Evolutionary conservation across 768 basidiomycete species (phyloP).

Genomic region (Panaeolus cyanescens): DNA sequence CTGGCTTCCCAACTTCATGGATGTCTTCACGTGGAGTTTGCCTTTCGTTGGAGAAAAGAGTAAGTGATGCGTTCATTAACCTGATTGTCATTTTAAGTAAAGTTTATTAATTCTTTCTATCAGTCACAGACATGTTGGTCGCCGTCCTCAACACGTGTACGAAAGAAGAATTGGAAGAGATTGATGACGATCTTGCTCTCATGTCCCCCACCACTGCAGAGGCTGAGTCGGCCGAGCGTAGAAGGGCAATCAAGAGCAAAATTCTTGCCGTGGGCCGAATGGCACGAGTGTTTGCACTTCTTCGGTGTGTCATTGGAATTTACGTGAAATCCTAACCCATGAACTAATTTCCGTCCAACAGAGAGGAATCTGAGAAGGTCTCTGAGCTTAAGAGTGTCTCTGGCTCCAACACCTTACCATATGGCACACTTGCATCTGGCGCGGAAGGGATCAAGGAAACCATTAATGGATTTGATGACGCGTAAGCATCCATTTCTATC

Average conservation of each 20-base stretch:
- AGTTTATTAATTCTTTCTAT: neutral
- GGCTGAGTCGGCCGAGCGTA: slow-evolving; percentile 65
- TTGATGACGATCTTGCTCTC: slow-evolving; percentile 54
- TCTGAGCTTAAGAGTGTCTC: slow-evolving; percentile 94
- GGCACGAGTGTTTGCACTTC: slow-evolving; percentile 92
- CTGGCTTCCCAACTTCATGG: slow-evolving; percentile 99
- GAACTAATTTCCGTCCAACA: slow-evolving; percentile 26
- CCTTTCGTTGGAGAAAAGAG: slow-evolving; percentile 99
- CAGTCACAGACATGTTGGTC: slow-evolving; percentile 98
- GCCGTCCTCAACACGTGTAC: slow-evolving; percentile 95
- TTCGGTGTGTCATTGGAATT: slow-evolving; percentile 62
- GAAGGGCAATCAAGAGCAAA: slow-evolving; percentile 96
- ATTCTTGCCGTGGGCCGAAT: slow-evolving; percentile 97
- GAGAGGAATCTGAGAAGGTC: slow-evolving; percentile 97
- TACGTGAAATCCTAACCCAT: neutral
- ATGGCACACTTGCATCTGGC: slow-evolving; percentile 82
- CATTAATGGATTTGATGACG: slow-evolving; percentile 92
- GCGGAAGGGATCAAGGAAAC: slow-evolving; percentile 95
- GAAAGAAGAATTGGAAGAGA: slow-evolving; percentile 94
- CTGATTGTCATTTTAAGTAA: neutral
- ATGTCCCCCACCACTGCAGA: slow-evolving; percentile 43
- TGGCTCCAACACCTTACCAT: slow-evolving; percentile 77
- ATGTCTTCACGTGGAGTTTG: slow-evolving; percentile 98
- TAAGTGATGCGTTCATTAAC: slow-evolving; percentile 33
- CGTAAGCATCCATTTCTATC: slow-evolving; percentile 56